Evolutionary conservation across 331 rosid genomes (phyloP).

Genomic region (Rosa hybrid): DNA sequence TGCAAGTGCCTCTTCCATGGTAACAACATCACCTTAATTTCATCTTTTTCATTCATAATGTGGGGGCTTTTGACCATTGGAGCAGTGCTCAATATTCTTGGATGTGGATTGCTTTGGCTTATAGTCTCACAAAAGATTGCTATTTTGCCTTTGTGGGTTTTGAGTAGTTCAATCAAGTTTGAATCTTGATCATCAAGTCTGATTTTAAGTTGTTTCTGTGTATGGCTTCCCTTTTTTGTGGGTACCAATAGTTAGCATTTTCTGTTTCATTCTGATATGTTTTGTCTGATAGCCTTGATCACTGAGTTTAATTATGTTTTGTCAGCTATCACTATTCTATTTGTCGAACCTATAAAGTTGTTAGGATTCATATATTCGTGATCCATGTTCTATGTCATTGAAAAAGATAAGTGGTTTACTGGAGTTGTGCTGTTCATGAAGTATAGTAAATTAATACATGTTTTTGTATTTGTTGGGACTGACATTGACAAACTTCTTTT

Average conservation of each 20-base stretch:
- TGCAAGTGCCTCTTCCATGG: no score
- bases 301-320: neutral
- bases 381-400: no score
- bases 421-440: no score
- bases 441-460: no score
- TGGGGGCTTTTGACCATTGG: conserved; percentile 59
- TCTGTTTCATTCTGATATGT: neutral
- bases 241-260: neutral
- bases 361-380: no score
- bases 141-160: conserved; percentile 68
- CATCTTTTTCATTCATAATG: no score
- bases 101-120: conserved; percentile 81
- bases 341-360: no score
- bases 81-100: conserved; percentile 52
- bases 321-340: no score
- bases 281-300: neutral
- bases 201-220: neutral
- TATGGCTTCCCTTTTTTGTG: neutral
- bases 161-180: conserved; percentile 39
- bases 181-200: conserved; percentile 9
- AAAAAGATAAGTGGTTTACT: no score
- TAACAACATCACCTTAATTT: no score
- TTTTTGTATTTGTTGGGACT: no score
- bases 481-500: no score
- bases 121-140: conserved; percentile 53